Conservation (phyloP, 2,329 filamentous ascomycete species). For the Arthrobotrys musiformis region DNA sequence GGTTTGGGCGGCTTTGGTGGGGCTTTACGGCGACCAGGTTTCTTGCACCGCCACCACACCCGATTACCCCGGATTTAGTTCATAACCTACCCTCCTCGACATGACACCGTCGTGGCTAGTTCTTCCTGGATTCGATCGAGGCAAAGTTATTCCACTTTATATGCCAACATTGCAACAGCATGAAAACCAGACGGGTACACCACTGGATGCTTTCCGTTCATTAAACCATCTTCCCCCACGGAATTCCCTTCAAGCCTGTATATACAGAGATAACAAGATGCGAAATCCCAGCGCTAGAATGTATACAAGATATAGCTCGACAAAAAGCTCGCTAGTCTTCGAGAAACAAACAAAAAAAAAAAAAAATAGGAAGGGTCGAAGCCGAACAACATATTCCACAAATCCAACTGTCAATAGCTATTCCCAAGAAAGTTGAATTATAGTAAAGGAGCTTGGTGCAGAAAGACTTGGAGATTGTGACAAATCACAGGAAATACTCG, state of each 20-base stretch:
- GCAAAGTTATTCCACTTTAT: too few species aligned
- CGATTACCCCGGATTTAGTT: slow-evolving; percentile 30
- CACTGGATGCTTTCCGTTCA: background rate
- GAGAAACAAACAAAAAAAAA: background rate
- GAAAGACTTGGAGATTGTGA: background rate
- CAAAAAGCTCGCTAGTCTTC: slow-evolving; percentile 22
- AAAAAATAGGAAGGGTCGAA: background rate
- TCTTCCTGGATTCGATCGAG: too few species aligned
- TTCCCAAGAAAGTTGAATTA: too few species aligned
- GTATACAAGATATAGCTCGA: slow-evolving; percentile 2
- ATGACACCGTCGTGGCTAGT: background rate
- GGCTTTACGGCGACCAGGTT: background rate
- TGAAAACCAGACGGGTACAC: too few species aligned
- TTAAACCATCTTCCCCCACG: background rate
- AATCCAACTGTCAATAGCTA: too few species aligned
- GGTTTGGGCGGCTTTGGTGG: background rate
- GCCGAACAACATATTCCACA: background rate
- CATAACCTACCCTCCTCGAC: too few species aligned
- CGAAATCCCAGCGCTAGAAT: slow-evolving; percentile 6
- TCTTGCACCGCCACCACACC: slow-evolving; percentile 32
- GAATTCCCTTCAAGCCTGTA: slow-evolving; percentile 2
- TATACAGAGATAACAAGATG: slow-evolving; percentile 19
- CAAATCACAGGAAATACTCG: slow-evolving; percentile 70
- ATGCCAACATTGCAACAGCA: too few species aligned
- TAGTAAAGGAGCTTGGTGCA: too few species aligned